Base-by-base conservation (phyloP, 2,329 filamentous ascomycete species). In the Arthrinium puccinioides region DNA sequence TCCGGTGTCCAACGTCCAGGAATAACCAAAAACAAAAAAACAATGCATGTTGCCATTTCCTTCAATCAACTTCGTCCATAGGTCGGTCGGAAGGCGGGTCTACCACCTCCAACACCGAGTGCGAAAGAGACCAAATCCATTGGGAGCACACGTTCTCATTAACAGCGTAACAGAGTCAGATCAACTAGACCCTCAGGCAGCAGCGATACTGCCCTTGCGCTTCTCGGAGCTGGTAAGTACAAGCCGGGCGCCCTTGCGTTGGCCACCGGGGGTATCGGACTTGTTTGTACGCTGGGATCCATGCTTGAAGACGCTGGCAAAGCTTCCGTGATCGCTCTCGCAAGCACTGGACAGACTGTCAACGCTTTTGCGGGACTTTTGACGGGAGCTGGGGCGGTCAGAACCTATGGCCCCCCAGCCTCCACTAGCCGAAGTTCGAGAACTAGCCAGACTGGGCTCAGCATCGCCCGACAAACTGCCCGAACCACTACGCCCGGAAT, bases 221-320 rank as follows among this genome's bases (percentile, higher is more conserved):
- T 94, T 95, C 70, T 94, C 88, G 44, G 81, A 84, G 59, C 82
- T 89, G 48, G 85, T 89, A 48, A 96, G 74, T 48, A 96, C 84
- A 56, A 95, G 78, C 72, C 88, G 83, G 37, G 87, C 84, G 50
- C 84, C 84, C 70, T 83, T 89, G 63, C 87, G 86, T 63, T 87
- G 79, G 41, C 74, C 70, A 46, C 76, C 72, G 36, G 63, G 61
- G 28, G 66, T 66, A 51, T 79, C 71, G 45, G 74, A 62, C 58
- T 79, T 74, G 63, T 67, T 60, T 32, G 64, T 60, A 55, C 69
- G 60, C 57, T 70, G 61, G 50, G 66, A 58, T 42, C 67, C 69
- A 39, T 77, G 74, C 68, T 81, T 82, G 56, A 82, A 79, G 19
- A 81, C 71, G 38, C 75, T 75, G 41, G 78, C 78, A 53, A 82